phyloP scores from a whole-genome alignment of 2,329 filamentous ascomycete genomes.

The Fusarium haematococcum region DNA sequence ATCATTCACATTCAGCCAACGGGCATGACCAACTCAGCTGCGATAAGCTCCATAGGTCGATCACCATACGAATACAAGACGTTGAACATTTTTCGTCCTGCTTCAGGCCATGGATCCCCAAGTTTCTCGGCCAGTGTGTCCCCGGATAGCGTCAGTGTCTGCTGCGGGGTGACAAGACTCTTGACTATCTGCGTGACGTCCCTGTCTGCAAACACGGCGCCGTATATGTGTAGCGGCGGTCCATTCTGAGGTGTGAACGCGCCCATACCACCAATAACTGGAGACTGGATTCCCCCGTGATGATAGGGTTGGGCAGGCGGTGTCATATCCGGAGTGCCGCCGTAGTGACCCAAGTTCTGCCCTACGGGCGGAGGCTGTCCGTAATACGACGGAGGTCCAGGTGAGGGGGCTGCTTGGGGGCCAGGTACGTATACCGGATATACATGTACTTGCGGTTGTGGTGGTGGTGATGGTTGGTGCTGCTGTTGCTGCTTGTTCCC shows the following conservation, averaged over 20 bases:
- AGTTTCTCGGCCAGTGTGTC: conserved; percentile 6
- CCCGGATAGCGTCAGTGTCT: conserved; percentile 5
- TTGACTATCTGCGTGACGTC: conserved; percentile 13
- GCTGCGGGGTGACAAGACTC: conserved; percentile 4
- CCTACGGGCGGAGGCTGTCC: conserved; percentile 7
- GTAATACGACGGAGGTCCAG: conserved; percentile 8
- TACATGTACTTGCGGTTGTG: conserved; percentile 17
- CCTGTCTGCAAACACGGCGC: conserved; percentile 22
- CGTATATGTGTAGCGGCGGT: conserved; percentile 14
- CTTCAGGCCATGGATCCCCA: conserved; percentile 22
- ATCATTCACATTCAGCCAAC: background rate
- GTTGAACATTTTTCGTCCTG: conserved; percentile 19
- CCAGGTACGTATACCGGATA: conserved; percentile 20
- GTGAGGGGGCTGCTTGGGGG: conserved; percentile 5
- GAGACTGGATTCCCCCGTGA: background rate
- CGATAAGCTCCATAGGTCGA: conserved; percentile 22
- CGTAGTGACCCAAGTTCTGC: background rate
- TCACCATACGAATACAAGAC: conserved; percentile 19
- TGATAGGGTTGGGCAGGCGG: background rate
- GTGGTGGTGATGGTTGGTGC: background rate
- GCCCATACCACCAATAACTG: background rate
- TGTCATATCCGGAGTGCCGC: background rate
- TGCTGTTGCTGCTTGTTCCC: conserved; percentile 13
- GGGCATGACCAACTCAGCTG: conserved; percentile 2
- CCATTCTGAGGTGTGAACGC: background rate